These are phyloP conservation scores for Fusarium pininemorale DNA, from an alignment of 2,329 filamentous ascomycete species.

Conservation along the genomic window DNA sequence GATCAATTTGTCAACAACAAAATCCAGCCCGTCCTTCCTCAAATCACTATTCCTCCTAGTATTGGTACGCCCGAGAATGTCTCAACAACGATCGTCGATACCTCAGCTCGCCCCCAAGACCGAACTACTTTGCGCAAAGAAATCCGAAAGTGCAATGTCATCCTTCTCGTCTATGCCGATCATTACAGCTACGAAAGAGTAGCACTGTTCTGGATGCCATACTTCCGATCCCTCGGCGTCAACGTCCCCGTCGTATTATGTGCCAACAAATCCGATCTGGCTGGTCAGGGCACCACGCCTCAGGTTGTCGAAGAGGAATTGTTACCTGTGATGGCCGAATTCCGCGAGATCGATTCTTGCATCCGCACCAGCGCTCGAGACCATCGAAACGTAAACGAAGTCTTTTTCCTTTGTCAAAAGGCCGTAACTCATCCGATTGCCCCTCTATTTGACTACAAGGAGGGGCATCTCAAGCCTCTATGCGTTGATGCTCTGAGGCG, in stretches of 20 bases:
- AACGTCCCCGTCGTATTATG: slow-evolving; percentile 97
- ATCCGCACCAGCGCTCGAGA: slow-evolving; percentile 93
- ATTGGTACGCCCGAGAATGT: slow-evolving; percentile 96
- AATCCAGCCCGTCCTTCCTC: slow-evolving; percentile 92
- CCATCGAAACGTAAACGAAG: slow-evolving; percentile 93
- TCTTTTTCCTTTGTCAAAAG: slow-evolving; percentile 98
- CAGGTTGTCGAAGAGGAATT: slow-evolving; percentile 97
- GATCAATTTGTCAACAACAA: slow-evolving; percentile 96
- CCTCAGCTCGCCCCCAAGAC: slow-evolving; percentile 93
- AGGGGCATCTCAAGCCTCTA: slow-evolving; percentile 85
- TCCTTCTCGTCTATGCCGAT: slow-evolving; percentile 95
- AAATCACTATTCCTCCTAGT: slow-evolving; percentile 92
- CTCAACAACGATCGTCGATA: slow-evolving; percentile 97
- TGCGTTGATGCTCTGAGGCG: slow-evolving; percentile 86
- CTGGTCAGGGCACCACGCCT: slow-evolving; percentile 76
- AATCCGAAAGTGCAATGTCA: slow-evolving; percentile 96
- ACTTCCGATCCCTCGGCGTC: slow-evolving; percentile 96
- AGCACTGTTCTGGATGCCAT: slow-evolving; percentile 97
- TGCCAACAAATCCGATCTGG: slow-evolving; percentile 95
- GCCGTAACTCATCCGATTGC: slow-evolving; percentile 97
- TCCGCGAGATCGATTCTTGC: slow-evolving; percentile 98
- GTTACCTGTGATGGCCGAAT: slow-evolving; percentile 97
- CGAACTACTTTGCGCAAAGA: slow-evolving; percentile 90
- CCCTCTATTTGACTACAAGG: slow-evolving; percentile 95
- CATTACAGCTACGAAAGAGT: slow-evolving; percentile 99